Conservation (phyloP, 768 basidiomycete genomes). For the Rhodocollybia butyracea region DNA sequence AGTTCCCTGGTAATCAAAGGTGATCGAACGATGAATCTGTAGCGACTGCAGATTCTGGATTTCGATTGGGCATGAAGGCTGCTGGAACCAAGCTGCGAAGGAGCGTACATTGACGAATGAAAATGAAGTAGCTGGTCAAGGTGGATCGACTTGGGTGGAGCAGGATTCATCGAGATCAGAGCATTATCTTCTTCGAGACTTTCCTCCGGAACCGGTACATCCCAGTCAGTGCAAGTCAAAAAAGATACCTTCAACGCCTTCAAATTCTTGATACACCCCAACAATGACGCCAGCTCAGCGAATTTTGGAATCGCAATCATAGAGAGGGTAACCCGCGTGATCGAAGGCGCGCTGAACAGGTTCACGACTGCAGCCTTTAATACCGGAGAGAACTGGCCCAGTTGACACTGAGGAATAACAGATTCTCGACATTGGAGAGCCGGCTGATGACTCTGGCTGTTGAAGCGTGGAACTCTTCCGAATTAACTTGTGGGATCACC, state of each 20-base stretch:
- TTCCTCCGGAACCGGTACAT: not conserved
- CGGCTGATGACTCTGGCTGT: not conserved
- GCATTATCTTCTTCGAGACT: not conserved
- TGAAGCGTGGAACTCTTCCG: not conserved
- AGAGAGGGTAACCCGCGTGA: not conserved
- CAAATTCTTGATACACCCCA: not conserved
- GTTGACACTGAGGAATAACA: not conserved
- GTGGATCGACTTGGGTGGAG: slow-evolving; percentile 2
- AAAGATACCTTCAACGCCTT: not conserved
- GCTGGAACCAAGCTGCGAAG: slow-evolving; percentile 1
- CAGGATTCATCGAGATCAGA: not conserved
- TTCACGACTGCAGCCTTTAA: not conserved
- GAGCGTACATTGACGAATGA: not conserved
- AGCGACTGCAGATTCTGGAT: not conserved
- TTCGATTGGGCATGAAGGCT: not conserved
- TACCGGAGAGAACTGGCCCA: not conserved
- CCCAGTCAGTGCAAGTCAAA: not conserved
- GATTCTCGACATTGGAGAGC: not conserved
- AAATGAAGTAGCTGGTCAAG: not conserved
- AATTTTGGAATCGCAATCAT: not conserved
- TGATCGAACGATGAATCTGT: not conserved
- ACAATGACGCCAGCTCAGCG: not conserved
- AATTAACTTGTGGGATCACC: not conserved
- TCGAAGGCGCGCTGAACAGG: not conserved
- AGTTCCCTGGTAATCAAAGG: not conserved